Conservation (phyloP, 768 basidiomycete genomes). For the Crassisporium funariophilum region DNA sequence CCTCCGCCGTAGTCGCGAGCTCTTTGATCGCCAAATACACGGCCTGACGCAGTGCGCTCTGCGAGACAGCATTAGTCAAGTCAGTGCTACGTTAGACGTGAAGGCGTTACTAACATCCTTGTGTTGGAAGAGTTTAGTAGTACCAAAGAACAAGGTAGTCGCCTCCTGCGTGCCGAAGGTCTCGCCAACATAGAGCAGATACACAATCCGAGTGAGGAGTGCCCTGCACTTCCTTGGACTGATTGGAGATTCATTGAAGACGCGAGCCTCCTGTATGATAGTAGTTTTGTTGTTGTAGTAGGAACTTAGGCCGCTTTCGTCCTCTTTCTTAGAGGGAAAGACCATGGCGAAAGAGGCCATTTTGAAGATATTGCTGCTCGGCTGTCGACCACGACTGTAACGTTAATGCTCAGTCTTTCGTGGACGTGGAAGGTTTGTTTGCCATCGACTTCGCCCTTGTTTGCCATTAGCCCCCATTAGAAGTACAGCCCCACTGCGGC, state of each 20-base stretch:
- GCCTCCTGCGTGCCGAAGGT: conserved; percentile 94
- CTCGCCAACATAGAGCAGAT: conserved; percentile 95
- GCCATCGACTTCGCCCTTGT: conserved; percentile 23
- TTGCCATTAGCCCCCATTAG: conserved; percentile 26
- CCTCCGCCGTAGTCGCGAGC: conserved; percentile 91
- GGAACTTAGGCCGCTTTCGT: conserved; percentile 88
- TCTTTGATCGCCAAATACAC: conserved; percentile 99
- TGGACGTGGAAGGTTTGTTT: conserved; percentile 49
- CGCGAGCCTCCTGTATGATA: conserved; percentile 96
- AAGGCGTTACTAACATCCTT: conserved; percentile 79
- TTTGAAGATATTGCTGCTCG: conserved; percentile 17
- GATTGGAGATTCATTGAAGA: conserved; percentile 99
- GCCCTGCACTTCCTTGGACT: conserved; percentile 97
- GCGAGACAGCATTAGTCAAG: conserved; percentile 13
- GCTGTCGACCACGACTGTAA: conserved; percentile 11
- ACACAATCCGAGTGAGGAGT: conserved; percentile 93
- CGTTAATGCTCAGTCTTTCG: conserved; percentile 19
- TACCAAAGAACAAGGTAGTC: conserved; percentile 97
- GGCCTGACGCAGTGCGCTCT: conserved; percentile 96
- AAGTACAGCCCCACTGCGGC: too few species aligned
- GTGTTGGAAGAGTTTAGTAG: conserved; percentile 98
- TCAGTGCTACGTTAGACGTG: conserved; percentile 2
- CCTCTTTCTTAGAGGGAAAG: conserved; percentile 93
- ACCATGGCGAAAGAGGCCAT: conserved; percentile 66
- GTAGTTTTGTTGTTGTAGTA: conserved; percentile 98